Conservation (phyloP, 176 grass and related monocot genomes). For the Triticum monococcum region DNA sequence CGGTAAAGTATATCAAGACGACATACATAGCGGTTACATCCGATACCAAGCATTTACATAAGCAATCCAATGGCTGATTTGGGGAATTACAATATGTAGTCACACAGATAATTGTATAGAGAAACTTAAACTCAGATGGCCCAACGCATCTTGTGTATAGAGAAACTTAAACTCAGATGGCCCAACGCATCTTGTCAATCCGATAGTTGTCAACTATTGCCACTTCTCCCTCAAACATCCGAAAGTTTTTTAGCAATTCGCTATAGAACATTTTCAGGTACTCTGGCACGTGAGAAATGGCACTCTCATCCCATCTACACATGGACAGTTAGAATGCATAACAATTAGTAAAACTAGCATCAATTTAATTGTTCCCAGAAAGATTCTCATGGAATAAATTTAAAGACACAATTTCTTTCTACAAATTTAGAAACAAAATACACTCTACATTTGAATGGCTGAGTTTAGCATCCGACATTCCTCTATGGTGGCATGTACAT, state of each 20-base stretch:
- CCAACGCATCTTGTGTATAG: too few relatives aligned
- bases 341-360: background rate
- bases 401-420: too few relatives aligned
- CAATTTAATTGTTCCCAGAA: background rate
- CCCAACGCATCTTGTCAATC: too few relatives aligned
- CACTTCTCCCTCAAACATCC: conserved; percentile 11
- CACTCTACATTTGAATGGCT: conserved; percentile 28
- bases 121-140: too few relatives aligned
- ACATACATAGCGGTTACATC: too few relatives aligned
- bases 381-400: background rate
- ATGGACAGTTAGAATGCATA: background rate
- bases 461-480: background rate
- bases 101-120: too few relatives aligned
- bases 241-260: background rate
- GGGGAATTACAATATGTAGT: too few relatives aligned
- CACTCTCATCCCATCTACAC: conserved; percentile 9
- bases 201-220: background rate
- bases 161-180: too few relatives aligned
- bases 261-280: conserved; percentile 1
- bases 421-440: background rate
- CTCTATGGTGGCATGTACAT: conserved; percentile 21
- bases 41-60: too few relatives aligned
- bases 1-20: too few relatives aligned
- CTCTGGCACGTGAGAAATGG: background rate
- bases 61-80: too few relatives aligned